Evolutionary conservation across 768 basidiomycete genomes (phyloP).

Genomic region (Lactifluus rugatus): DNA sequence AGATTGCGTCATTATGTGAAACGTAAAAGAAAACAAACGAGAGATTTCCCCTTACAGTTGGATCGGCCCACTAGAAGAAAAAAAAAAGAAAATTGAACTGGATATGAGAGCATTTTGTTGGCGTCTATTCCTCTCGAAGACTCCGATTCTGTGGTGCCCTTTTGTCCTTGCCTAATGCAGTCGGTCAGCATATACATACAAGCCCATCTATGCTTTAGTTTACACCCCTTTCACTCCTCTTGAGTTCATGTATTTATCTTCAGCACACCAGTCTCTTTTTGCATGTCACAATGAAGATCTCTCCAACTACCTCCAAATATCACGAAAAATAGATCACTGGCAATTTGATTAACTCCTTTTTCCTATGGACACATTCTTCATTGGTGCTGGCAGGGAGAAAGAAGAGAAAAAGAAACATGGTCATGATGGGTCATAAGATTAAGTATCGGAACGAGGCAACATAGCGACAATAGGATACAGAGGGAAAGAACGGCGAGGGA

Average conservation of each 20-base stretch:
- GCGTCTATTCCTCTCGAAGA: too few relatives aligned
- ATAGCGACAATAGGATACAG: conserved; percentile 16
- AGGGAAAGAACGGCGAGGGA: background rate
- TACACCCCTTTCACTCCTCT: background rate
- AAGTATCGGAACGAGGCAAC: conserved; percentile 11
- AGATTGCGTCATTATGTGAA: conserved; percentile 80
- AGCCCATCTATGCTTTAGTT: background rate
- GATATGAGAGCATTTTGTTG: too few relatives aligned
- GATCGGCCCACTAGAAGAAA: background rate
- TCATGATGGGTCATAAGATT: conserved; percentile 20
- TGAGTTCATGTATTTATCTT: background rate
- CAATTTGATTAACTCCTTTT: conserved; percentile 10
- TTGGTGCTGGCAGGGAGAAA: conserved; percentile 6
- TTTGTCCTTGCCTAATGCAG: too few relatives aligned
- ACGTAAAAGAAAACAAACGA: background rate
- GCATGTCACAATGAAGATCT: background rate
- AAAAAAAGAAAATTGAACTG: background rate
- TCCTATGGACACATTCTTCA: conserved; percentile 11
- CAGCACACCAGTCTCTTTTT: background rate
- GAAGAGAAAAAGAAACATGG: conserved; percentile 1
- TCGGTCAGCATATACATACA: background rate
- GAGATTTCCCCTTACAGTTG: background rate
- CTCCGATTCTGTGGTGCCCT: too few relatives aligned
- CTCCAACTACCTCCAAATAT: background rate
- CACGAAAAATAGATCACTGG: conserved; percentile 6